A percentile compares a stretch with the other conserved stretches of the same genome.
These are phyloP conservation scores for Lumnitzera racemosa DNA, from an alignment of 345 rosid species.

Conservation along the genomic window DNA sequence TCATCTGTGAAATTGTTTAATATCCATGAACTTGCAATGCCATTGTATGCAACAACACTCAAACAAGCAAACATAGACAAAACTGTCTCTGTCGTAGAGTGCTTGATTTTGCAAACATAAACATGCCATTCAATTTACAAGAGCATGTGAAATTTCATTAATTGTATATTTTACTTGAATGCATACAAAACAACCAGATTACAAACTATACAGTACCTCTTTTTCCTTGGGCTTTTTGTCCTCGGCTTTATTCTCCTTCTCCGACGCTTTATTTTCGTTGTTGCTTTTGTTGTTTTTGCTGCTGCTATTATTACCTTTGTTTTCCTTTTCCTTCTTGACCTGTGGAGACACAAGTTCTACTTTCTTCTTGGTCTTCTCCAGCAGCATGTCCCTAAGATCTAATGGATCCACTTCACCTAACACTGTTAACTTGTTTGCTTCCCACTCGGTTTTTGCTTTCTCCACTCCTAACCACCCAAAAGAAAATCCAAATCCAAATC, in stretches of 20 bases:
- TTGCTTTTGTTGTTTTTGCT: constrained; percentile 21
- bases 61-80: too few relatives aligned
- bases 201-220: not conserved
- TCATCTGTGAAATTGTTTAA: too few relatives aligned
- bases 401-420: constrained; percentile 60
- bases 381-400: constrained; percentile 35
- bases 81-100: too few relatives aligned
- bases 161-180: not conserved
- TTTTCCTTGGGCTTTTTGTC: constrained; percentile 58
- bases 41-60: too few relatives aligned
- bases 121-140: not conserved
- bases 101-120: not conserved
- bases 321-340: constrained; percentile 45
- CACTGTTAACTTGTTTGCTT: constrained; percentile 50
- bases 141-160: not conserved
- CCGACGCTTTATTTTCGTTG: constrained; percentile 11
- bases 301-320: not conserved
- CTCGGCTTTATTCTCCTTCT: constrained; percentile 26
- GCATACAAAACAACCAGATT: not conserved
- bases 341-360: constrained; percentile 73
- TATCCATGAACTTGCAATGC: too few relatives aligned
- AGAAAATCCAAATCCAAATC: not conserved
- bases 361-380: constrained; percentile 46
- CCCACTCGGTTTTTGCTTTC: constrained; percentile 42
- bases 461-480: constrained; percentile 36